Percentiles rank a stretch among this genome's conserved stretches.
Conservation (phyloP, 2,329 filamentous ascomycete genomes). For the Boeremia exigua region DNA sequence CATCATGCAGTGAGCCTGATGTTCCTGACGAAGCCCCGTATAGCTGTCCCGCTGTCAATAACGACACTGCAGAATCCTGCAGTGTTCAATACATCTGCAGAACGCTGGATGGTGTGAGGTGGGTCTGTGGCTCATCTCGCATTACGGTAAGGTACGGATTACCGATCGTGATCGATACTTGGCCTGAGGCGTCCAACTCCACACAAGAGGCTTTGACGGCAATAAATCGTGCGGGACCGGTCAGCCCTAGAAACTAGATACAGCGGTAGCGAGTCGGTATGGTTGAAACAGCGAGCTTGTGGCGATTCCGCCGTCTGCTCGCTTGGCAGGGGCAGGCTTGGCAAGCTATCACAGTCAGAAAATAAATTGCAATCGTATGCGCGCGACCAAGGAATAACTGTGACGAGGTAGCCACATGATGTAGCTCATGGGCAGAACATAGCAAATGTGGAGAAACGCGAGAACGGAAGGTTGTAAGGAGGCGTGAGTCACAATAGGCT, state of each 20-base stretch:
- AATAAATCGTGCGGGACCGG: background rate
- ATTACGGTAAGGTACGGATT: conserved; percentile 2
- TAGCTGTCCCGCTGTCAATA: background rate
- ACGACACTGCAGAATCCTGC: background rate
- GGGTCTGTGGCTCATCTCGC: conserved; percentile 3
- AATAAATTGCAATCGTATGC: conserved; percentile 2
- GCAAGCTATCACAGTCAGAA: background rate
- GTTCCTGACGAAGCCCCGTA: background rate
- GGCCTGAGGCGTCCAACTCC: background rate
- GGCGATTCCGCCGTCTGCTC: background rate
- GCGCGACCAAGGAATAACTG: background rate
- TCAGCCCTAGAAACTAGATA: conserved; percentile 2
- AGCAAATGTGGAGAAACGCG: background rate
- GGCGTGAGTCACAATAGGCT: conserved; percentile 2
- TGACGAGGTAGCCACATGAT: conserved; percentile 1
- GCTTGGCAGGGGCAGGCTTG: conserved; percentile 19
- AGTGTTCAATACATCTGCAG: background rate
- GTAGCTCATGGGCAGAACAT: conserved; percentile 6
- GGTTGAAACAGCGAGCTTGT: conserved; percentile 14
- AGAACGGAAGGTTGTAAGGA: background rate
- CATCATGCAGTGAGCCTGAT: background rate
- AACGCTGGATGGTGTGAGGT: conserved; percentile 4
- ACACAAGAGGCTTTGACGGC: conserved; percentile 8
- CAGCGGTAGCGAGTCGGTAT: conserved; percentile 1
- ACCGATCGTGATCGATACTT: conserved; percentile 6